Base-by-base conservation (phyloP, 2,329 filamentous ascomycete species). In the Diplocarpon mali region DNA sequence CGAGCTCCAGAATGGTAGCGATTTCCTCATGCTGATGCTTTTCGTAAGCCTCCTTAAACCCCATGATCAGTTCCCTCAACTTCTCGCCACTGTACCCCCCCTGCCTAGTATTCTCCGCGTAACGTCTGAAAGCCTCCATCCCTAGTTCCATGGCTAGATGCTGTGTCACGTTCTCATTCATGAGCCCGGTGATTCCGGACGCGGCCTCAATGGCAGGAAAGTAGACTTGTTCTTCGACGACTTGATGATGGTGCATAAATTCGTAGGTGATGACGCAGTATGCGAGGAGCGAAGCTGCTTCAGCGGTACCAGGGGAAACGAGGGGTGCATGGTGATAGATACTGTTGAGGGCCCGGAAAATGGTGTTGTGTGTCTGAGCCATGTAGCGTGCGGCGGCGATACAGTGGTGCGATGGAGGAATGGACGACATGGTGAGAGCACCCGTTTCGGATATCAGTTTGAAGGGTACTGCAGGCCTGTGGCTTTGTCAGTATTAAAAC, bases 161-260 rank as follows among this genome's bases (percentile, higher is more conserved):
- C 45, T 66, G 60, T 14, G 58, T 50, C n/a, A 57, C 45, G 20
- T 63, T 61, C 8, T 44, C 50, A 2, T 58, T 53, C 63, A 66
- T 65, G 2, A 62, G 24, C 1, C 56, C 59, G 0, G 53, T 51
- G 24, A 56, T 51, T 6, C 56, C 53, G 7, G 56, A 57, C 15
- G 62, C 49, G n/a, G 54, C 56, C 27, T 62, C 60, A 5, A 65
- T 47, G 27, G 53, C 58, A 1, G 64, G 63, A 44, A 67, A 66
- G 20, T 64, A 61, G 36, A 55, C 46, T 0, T 36, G 45, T 40
- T 66, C 64, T 43, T 66, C 64, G 30, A 54, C 48, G 1, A 51
- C 40, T 44, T 66, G 64, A 45, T 65, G 64, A 45, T 65, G 61
- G 31, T 64, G 51, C 5, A 66, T 58, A 32, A 55, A 55, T 6